Percentiles rank a stretch among this genome's conserved stretches.
Conservation (phyloP, 2,329 filamentous ascomycete species). For the Cordyceps fumosorosea region DNA sequence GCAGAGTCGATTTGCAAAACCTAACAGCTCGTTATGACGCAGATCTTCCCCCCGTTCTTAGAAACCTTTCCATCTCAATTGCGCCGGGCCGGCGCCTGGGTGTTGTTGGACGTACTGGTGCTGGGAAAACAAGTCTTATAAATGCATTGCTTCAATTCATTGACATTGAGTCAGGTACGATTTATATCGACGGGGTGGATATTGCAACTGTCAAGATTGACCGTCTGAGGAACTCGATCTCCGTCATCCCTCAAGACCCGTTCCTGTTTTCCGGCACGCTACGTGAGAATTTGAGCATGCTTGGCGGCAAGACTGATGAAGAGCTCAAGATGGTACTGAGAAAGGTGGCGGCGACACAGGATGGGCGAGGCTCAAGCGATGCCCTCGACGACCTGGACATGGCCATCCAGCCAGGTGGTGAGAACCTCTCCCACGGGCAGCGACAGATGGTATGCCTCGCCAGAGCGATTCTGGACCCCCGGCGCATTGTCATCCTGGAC, state of each 20-base stretch:
- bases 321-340: background rate
- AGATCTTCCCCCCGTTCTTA: background rate
- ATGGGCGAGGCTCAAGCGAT: background rate
- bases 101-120: slow-evolving; percentile 13
- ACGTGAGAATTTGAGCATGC: slow-evolving; percentile 1
- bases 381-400: background rate
- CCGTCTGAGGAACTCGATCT: background rate
- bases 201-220: background rate
- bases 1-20: background rate
- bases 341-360: background rate
- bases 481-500: slow-evolving; percentile 12
- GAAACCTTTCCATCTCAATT: background rate
- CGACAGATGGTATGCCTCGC: slow-evolving; percentile 14
- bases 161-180: background rate
- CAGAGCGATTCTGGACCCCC: slow-evolving; percentile 5
- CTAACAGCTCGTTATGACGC: background rate
- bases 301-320: background rate
- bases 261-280: slow-evolving; percentile 12
- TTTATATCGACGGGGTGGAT: slow-evolving; percentile 10
- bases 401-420: background rate
- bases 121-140: slow-evolving; percentile 10
- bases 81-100: slow-evolving; percentile 8
- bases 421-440: slow-evolving; percentile 13
- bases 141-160: slow-evolving; percentile 11
- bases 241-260: slow-evolving; percentile 14